Conservation (phyloP, 139 green algal species). For the Mesotaenium endlicherianum region DNA sequence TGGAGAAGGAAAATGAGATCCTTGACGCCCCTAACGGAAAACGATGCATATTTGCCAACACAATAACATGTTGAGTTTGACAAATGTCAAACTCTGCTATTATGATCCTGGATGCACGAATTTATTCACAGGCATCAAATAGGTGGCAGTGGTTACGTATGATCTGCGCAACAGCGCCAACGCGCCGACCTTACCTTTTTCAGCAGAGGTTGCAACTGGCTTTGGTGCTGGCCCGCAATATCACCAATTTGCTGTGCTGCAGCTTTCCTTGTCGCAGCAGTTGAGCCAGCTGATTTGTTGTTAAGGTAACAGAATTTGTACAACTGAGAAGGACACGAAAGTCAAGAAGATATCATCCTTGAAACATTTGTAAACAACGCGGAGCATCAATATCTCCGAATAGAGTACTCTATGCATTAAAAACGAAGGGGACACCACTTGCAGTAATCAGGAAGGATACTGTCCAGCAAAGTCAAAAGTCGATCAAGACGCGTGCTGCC, state of each 20-base stretch:
- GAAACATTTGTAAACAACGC: neutral
- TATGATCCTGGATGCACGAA: neutral
- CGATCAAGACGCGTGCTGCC: constrained; percentile 41
- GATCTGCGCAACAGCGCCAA: neutral
- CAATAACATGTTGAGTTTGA: neutral
- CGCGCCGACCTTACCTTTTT: constrained; percentile 59
- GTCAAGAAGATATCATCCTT: too few relatives aligned
- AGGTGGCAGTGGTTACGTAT: neutral
- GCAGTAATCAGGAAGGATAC: too few relatives aligned
- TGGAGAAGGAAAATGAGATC: neutral
- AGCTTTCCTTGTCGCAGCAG: constrained; percentile 66
- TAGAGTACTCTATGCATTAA: too few relatives aligned
- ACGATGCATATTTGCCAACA: neutral
- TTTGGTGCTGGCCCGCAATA: constrained; percentile 68
- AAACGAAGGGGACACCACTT: too few relatives aligned
- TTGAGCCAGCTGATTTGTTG: constrained; percentile 66
- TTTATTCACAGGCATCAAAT: neutral
- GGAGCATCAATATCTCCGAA: neutral
- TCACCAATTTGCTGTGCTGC: constrained; percentile 78
- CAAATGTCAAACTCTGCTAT: neutral
- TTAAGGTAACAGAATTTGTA: neutral
- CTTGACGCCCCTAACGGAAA: too few relatives aligned
- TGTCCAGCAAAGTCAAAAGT: constrained; percentile 41
- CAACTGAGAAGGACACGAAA: neutral
- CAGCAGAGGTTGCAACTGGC: constrained; percentile 72